Percentiles rank a stretch among this genome's conserved stretches.
Evolutionary conservation across 2,329 filamentous ascomycete species (phyloP).

Genomic region (Colletotrichum eleusines): DNA sequence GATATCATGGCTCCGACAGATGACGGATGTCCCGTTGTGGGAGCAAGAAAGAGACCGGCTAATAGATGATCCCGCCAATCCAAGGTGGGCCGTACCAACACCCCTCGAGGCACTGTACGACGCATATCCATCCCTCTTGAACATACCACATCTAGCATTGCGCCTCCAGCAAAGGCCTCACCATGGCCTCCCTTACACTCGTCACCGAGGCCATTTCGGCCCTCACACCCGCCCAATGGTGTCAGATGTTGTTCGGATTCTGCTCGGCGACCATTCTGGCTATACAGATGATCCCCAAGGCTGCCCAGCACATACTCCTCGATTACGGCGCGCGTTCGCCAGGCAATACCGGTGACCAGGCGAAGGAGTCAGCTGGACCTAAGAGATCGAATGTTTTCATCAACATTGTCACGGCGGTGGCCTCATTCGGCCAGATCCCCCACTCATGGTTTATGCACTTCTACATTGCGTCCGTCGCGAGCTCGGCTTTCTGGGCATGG

Average conservation of each 20-base stretch:
- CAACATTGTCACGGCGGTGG: slow-evolving; percentile 42
- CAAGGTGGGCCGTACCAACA: neutral
- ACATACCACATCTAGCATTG: neutral
- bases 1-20: too few relatives aligned
- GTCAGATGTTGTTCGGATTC: slow-evolving; percentile 62
- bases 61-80: slow-evolving; percentile 19
- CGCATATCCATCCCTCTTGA: neutral
- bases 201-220: slow-evolving; percentile 14
- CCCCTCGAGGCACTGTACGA: neutral
- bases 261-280: slow-evolving; percentile 55
- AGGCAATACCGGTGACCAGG: slow-evolving; percentile 42
- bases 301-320: slow-evolving; percentile 59
- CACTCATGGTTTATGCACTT: slow-evolving; percentile 93
- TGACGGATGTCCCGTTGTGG: neutral
- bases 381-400: slow-evolving; percentile 18
- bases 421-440: slow-evolving; percentile 72
- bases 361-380: slow-evolving; percentile 27
- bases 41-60: neutral
- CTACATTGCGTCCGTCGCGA: slow-evolving; percentile 78
- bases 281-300: slow-evolving; percentile 58
- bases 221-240: slow-evolving; percentile 47
- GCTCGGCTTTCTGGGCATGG: slow-evolving; percentile 79
- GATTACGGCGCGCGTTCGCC: slow-evolving; percentile 63
- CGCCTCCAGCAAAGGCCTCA: neutral
- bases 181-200: slow-evolving; percentile 30